Evolutionary conservation across 192 early-diverging fungal genomes (phyloP).

Genomic region (Spizellomyces sp.): DNA sequence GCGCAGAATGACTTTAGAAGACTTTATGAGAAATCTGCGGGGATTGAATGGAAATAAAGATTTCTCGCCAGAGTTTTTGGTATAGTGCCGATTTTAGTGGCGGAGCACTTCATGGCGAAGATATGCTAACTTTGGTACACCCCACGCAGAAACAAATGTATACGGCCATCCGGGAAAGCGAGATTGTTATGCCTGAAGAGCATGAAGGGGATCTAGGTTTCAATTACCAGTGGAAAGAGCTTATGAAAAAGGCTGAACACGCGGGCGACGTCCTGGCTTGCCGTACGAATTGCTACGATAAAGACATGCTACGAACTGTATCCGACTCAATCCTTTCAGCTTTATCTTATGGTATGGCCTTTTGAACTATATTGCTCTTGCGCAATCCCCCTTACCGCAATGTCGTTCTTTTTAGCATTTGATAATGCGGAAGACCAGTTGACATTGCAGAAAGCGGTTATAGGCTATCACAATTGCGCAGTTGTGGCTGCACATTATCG

Average conservation of each 20-base stretch:
- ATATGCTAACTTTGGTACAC: background rate
- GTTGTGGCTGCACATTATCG: conserved; percentile 72
- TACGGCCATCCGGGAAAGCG: conserved; percentile 83
- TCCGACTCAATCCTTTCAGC: conserved; percentile 79
- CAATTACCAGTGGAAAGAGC: conserved; percentile 90
- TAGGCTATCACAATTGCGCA: conserved; percentile 76
- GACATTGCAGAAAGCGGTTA: conserved; percentile 78
- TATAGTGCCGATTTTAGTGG: conserved; percentile 16
- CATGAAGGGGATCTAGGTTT: conserved; percentile 94
- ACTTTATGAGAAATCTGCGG: conserved; percentile 86
- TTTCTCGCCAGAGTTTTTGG: conserved; percentile 81
- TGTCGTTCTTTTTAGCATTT: conserved; percentile 60
- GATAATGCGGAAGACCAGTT: conserved; percentile 77
- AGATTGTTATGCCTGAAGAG: conserved; percentile 97
- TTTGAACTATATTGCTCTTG: conserved; percentile 26
- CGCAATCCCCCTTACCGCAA: conserved; percentile 33
- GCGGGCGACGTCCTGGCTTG: conserved; percentile 60
- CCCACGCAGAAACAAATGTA: conserved; percentile 63
- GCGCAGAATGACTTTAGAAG: conserved; percentile 85
- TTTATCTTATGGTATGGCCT: conserved; percentile 71
- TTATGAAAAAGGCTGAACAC: conserved; percentile 54
- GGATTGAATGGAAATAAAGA: conserved; percentile 86
- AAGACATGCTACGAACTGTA: conserved; percentile 72
- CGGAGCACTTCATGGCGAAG: background rate
- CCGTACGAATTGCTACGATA: conserved; percentile 69